Evolutionary conservation across 805 yeast species (phyloP), one percentile per base, ranked within the genome.

Genomic region (Suhomyces tanzawaensis): DNA sequence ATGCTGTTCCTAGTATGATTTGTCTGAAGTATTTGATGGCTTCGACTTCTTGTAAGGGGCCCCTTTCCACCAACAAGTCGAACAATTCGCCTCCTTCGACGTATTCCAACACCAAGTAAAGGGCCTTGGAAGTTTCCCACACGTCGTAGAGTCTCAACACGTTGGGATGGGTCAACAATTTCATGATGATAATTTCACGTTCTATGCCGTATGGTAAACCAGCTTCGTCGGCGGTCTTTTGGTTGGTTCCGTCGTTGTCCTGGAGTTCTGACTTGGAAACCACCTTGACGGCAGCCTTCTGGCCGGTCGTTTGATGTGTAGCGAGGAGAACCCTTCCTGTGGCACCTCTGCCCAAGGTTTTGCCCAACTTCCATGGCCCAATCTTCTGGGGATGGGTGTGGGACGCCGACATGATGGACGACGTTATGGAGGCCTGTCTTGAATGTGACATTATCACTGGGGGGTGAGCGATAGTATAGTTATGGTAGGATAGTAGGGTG

Each of bases 131-230:
- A 48, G 95, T 91, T 62, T 93, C 99, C 98, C 98, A 93, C 17
- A 93, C 99, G 57, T 93, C 99, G 58, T 89, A 93, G 27, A 93
- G 70, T 18, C 93, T 85, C 77, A 93, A 81, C 17, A 93, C 93
- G 55, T 93, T 91, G 9, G 95, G 88, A 61, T 93, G 98, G 43
- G 93, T 86, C 32, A 93, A 78, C 29, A 93, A 72, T 64, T 93
- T 93, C 99, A 91, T 93, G 51, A 93, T 93, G 51, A 93, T 90
- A 46, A 93, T 95, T 59, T 93, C 99, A 48, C 98, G 77, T 64
- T 93, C 99, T 31, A 93, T 91, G 27, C 99, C 99, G 58, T 91
- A 89, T 3, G 96, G 95, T 41, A 85, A 72, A 1, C 88, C 87
- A 12, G 72, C 66, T n/a, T 74, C 72, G 40, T 74, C 78, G 34